Evolutionary conservation across 495 filamentous ascomycete genomes (phyloP), one percentile per base, ranked within the genome.

Genomic region (Achaetomiella virescens): DNA sequence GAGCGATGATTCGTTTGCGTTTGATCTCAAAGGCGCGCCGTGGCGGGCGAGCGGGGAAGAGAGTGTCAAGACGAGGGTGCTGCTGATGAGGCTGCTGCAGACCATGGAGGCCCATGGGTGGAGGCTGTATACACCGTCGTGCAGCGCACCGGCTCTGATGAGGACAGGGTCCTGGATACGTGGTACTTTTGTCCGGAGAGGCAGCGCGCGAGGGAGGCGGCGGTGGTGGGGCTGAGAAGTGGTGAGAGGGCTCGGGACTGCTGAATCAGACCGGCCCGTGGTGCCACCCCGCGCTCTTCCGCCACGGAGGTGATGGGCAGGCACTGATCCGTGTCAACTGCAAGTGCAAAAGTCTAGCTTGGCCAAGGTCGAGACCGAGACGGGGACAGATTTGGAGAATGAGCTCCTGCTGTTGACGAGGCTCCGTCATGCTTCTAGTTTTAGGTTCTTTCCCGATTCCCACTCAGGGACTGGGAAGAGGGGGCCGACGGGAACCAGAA

Each of bases 121-220:
- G 64, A 48, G n/a, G 4, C 48, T 52, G 22, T 50, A 58, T 22
- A 40, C 48, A 45, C 52, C 3, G n/a, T 61, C 6, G 45, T 57
- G 20, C 55, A 57, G 25, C 61, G 61, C 18, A 62, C 59, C 12
- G 53, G 52, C 33, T 47, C 18, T 1, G 61, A 66, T 17, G 52
- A 60, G n/a, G 31, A 44, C 14, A 50, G 58, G 40, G 61, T 64
- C 29, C 6, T 53, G 29, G 59, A 57, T 40, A 60, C 56, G 11
- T 58, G 54, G 59, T 60, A 62, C 27, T 64, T 62, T 42, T 48
- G 55, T 6, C 46, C 57, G 40, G 33, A 50, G n/a, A 47, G 11
- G 18, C 25, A 12, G 35, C 15, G 29, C 2, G 4, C 15, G 11
- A 22, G 27, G 38, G 7, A n/a, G 18, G 2, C n/a, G 51, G 35